Evolutionary conservation across 2,329 filamentous ascomycete genomes (phyloP), one percentile per base, ranked within the genome.

Genomic region (Ilyonectria robusta): DNA sequence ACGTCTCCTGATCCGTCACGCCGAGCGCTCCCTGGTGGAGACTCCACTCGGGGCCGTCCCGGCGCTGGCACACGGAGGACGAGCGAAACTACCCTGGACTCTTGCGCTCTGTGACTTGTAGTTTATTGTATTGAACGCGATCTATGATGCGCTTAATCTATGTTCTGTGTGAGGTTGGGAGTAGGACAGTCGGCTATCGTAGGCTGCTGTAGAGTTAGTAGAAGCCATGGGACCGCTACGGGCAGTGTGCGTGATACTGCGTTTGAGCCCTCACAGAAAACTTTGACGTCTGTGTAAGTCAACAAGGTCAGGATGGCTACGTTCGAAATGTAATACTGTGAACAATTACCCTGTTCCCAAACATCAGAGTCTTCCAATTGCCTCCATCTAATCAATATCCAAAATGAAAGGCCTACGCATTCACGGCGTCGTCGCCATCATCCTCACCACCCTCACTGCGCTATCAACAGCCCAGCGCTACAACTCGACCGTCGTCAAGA

Each of bases 1-100:
- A 33, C 33, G 62, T 71, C 70, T 70, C 66, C 56, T 70, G 64
- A 67, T 70, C 65, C 51, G 70, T 71, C 67, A 67, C 62, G 68
- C 53, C 47, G 63, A 67, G 17, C 23, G 21, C 40, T 33, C 11
- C 17, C 19, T 54, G 26, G 64, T 66, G 54, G 54, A 47, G 55
- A 44, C 59, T 31, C 37, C 37, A 44, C 61, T 50, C 29, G 53
- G 65, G 57, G 31, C 44, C 70, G 63, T 60, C 61, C 51, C 63
- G 59, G 53, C 2, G 19, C 15, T 57, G 65, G 19, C 57, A 63
- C 71, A 74, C 70, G 65, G 68, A 72, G 63, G 51, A 55, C 42
- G 48, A 62, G 44, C 51, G 51, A 23, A 35, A 42, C 58, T 73
- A 75, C 70, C 73, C 70, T 75, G 65, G 44, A 57, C 21, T 8